These are phyloP conservation scores for Rhodotorula taiwanensis DNA, from an alignment of 768 basidiomycete genomes.

Conservation along the genomic window DNA sequence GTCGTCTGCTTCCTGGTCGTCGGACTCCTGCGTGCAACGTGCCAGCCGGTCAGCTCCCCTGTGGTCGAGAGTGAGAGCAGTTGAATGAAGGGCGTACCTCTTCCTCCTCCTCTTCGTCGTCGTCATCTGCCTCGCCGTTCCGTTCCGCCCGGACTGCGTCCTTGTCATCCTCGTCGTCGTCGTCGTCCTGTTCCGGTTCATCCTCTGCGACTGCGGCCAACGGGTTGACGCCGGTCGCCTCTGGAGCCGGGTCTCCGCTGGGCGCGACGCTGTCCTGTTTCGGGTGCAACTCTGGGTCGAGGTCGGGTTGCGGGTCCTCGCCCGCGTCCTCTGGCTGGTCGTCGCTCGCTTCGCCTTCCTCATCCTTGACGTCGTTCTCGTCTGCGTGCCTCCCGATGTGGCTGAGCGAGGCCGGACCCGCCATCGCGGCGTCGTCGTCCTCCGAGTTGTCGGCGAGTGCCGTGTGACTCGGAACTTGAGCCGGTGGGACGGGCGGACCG, in stretches of 20 bases:
- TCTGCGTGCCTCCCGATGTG: constrained; percentile 33
- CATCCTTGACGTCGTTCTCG: constrained; percentile 38
- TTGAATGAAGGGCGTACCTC: background rate
- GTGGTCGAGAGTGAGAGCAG: too few relatives aligned
- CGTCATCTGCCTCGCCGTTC: constrained; percentile 35
- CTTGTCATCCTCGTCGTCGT: constrained; percentile 17
- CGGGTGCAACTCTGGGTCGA: constrained; percentile 42
- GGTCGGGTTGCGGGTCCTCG: constrained; percentile 42
- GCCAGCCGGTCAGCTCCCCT: background rate
- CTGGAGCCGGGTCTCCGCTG: too few relatives aligned
- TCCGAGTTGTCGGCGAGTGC: background rate
- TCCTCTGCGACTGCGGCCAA: constrained; percentile 40
- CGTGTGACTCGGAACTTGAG: constrained; percentile 13
- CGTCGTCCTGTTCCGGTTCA: constrained; percentile 45
- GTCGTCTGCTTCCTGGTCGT: constrained; percentile 21
- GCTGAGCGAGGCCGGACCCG: constrained; percentile 13
- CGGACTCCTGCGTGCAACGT: constrained; percentile 3
- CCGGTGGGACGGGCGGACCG: constrained; percentile 4
- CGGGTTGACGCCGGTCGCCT: constrained; percentile 19
- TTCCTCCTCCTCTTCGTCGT: constrained; percentile 42
- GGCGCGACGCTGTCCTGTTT: too few relatives aligned
- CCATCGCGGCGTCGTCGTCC: background rate
- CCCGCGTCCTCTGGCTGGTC: constrained; percentile 40
- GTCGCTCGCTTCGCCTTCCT: constrained; percentile 23
- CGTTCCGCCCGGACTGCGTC: background rate